Percentiles rank a stretch among this genome's conserved stretches.
phyloP scores from a whole-genome alignment of 1,284 basidiomycete species.

The Grifola frondosa region DNA sequence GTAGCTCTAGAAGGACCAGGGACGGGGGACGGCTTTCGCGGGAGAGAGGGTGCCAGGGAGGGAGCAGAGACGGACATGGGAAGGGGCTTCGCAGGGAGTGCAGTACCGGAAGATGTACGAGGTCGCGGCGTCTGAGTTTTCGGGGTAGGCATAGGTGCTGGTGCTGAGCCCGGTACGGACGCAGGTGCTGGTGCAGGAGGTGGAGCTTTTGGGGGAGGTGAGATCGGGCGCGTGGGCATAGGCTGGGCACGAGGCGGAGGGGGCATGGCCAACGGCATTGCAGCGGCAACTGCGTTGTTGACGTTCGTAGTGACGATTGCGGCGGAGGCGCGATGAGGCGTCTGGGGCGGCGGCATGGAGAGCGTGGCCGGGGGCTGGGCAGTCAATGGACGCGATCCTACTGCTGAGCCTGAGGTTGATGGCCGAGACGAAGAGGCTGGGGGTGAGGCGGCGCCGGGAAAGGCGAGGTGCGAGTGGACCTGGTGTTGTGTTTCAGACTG shows the following conservation, averaged over 20 bases:
- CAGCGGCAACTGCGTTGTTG: too few species aligned
- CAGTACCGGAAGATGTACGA: too few species aligned
- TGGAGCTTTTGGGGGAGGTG: constrained; percentile 11
- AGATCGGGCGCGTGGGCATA: constrained; percentile 11
- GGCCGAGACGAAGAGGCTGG: constrained; percentile 20
- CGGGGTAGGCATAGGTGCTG: constrained; percentile 8
- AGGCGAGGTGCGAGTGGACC: constrained; percentile 9
- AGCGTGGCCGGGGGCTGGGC: constrained; percentile 1
- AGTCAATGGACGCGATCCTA: constrained; percentile 7
- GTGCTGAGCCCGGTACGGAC: constrained; percentile 1
- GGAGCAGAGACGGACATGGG: background rate
- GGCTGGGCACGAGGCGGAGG: constrained; percentile 9
- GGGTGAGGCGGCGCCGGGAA: constrained; percentile 12
- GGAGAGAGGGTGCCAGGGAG: constrained; percentile 12
- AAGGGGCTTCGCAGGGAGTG: too few species aligned
- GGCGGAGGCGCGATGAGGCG: too few species aligned
- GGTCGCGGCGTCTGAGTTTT: too few species aligned
- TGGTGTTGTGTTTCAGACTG: constrained; percentile 3
- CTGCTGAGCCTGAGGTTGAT: constrained; percentile 18
- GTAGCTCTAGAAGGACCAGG: constrained; percentile 24
- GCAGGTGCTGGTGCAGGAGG: constrained; percentile 13
- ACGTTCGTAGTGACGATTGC: constrained; percentile 16
- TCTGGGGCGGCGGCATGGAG: constrained; percentile 19
- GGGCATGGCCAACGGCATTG: too few species aligned
- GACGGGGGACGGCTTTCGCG: constrained; percentile 27